A percentile compares a stretch with the other conserved stretches of the same genome.
phyloP scores from a whole-genome alignment of 805 yeast species.

The Monosporozyma aerobia region DNA sequence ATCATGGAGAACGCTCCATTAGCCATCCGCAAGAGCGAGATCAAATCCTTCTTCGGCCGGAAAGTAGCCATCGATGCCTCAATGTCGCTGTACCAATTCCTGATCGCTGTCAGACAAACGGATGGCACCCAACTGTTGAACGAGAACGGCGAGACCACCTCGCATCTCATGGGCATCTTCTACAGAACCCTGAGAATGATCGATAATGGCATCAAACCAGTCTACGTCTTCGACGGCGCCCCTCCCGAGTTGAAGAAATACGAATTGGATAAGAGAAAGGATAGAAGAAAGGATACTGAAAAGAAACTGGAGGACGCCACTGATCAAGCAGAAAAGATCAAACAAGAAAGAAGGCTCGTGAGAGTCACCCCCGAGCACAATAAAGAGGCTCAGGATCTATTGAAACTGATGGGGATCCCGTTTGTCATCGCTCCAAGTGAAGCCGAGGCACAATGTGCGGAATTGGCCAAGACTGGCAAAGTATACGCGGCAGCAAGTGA shows the following conservation, averaged over 20 bases:
- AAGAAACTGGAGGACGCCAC: constrained; percentile 64
- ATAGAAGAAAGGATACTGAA: constrained; percentile 74
- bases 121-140: constrained; percentile 91
- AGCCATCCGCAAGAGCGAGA: constrained; percentile 68
- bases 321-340: constrained; percentile 69
- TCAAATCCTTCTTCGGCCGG: constrained; percentile 81
- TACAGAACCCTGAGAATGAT: constrained; percentile 86
- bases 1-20: constrained; percentile 83
- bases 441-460: constrained; percentile 98
- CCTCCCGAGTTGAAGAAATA: constrained; percentile 94
- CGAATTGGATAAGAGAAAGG: constrained; percentile 78
- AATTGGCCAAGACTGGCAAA: constrained; percentile 76
- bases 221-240: constrained; percentile 94
- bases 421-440: constrained; percentile 91
- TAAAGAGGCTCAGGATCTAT: constrained; percentile 79
- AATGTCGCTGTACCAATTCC: constrained; percentile 91
- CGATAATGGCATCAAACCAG: constrained; percentile 90
- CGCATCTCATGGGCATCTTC: constrained; percentile 94
- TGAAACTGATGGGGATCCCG: constrained; percentile 91
- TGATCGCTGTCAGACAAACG: constrained; percentile 92
- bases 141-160: constrained; percentile 84
- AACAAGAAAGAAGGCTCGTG: constrained; percentile 72
- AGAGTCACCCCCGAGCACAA: constrained; percentile 84
- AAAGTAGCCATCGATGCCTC: constrained; percentile 97
- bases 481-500: constrained; percentile 97